A percentile compares a stretch with the other conserved stretches of the same genome.
Conservation (phyloP, 768 basidiomycete species). For the Erythrobasidium yunnanense region DNA sequence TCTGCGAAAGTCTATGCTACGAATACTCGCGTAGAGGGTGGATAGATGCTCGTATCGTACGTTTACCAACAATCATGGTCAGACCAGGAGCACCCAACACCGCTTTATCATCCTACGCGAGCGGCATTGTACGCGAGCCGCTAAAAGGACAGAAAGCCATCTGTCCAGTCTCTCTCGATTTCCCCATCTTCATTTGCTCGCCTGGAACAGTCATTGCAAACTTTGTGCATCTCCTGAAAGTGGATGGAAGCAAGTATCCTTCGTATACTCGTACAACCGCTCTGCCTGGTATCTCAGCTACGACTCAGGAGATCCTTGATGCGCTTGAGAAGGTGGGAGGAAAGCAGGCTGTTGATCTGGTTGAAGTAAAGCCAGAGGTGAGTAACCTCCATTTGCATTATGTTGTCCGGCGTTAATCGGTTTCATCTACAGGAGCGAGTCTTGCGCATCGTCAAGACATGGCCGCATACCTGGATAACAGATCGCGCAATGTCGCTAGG, state of each 20-base stretch:
- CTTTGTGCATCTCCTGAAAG: slow-evolving; percentile 47
- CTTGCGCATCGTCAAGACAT: slow-evolving; percentile 11
- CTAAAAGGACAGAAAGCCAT: slow-evolving; percentile 48
- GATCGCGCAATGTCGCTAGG: slow-evolving; percentile 16
- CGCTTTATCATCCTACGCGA: slow-evolving; percentile 53
- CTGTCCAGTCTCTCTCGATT: slow-evolving; percentile 51
- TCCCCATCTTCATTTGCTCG: slow-evolving; percentile 50
- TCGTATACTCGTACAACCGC: slow-evolving; percentile 51
- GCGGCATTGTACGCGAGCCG: slow-evolving; percentile 54
- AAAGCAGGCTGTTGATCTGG: slow-evolving; percentile 45
- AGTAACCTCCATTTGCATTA: not conserved
- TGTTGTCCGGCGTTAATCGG: not conserved
- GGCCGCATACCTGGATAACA: slow-evolving; percentile 15
- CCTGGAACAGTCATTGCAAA: slow-evolving; percentile 51
- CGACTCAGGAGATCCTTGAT: slow-evolving; percentile 50
- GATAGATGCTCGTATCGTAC: slow-evolving; percentile 53
- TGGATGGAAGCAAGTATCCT: slow-evolving; percentile 46
- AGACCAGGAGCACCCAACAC: slow-evolving; percentile 51
- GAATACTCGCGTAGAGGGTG: slow-evolving; percentile 54
- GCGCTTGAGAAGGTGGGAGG: slow-evolving; percentile 52
- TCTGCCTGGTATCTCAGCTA: slow-evolving; percentile 54
- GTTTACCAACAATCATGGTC: slow-evolving; percentile 54
- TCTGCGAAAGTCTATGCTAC: slow-evolving; percentile 52
- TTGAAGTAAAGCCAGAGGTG: slow-evolving; percentile 36
- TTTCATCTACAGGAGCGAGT: not conserved